Conservation (phyloP, 441 rosid genomes). For the Brassica hybrid region DNA sequence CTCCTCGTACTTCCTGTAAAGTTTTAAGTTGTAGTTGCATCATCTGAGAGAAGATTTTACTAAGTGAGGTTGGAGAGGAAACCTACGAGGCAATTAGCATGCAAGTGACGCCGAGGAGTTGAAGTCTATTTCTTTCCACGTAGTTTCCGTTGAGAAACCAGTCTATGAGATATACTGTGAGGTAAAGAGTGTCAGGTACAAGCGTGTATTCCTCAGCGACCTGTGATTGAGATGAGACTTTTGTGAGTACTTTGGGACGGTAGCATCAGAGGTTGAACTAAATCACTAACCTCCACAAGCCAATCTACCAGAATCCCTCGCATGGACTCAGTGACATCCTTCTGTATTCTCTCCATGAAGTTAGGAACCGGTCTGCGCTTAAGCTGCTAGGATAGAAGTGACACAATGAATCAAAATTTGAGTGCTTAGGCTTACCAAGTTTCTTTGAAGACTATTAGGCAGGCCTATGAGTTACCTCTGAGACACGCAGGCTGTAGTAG, state of each 20-base stretch:
- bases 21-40: background rate
- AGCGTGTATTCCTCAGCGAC: constrained; percentile 72
- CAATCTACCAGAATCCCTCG: too few species aligned
- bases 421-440: constrained; percentile 14
- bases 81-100: constrained; percentile 78
- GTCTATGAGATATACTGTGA: constrained; percentile 67
- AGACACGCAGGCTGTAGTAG: too few species aligned
- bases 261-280: constrained; percentile 17
- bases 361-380: too few species aligned
- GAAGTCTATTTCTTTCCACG: constrained; percentile 59
- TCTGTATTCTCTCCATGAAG: too few species aligned
- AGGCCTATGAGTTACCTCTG: too few species aligned
- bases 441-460: background rate
- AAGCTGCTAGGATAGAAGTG: constrained; percentile 40
- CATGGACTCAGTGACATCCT: too few species aligned
- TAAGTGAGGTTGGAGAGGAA: constrained; percentile 13
- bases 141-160: constrained; percentile 65
- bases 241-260: background rate
- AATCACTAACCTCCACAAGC: constrained; percentile 57
- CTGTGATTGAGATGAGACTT: constrained; percentile 46
- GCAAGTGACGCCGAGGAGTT: constrained; percentile 79
- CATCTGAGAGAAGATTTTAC: constrained; percentile 7
- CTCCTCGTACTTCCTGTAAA: constrained; percentile 72
- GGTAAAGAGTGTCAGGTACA: constrained; percentile 69
- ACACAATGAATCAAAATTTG: constrained; percentile 23